Evolutionary conservation across 352 stramenopile species (phyloP).

Genomic region (Poterioochromonas sp.): DNA sequence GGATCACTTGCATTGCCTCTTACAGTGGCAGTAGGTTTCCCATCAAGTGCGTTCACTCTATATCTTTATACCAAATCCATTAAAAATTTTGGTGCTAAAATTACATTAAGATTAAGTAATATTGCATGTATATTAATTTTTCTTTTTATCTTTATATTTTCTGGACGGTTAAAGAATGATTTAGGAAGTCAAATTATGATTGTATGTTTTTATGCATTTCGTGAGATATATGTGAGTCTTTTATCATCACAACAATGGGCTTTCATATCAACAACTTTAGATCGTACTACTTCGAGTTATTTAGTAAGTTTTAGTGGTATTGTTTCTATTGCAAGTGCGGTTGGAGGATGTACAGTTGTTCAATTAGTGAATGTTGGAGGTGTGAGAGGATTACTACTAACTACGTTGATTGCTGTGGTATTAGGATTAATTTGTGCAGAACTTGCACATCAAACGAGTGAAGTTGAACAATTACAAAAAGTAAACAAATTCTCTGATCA

Average conservation of each 20-base stretch:
- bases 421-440: not conserved
- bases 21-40: not conserved
- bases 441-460: not conserved
- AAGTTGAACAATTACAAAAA: not conserved
- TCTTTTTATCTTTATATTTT: not conserved
- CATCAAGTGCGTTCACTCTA: not conserved
- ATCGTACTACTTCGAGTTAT: constrained; percentile 22
- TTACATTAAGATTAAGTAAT: not conserved
- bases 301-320: constrained; percentile 16
- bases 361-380: not conserved
- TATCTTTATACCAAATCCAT: constrained; percentile 21
- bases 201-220: constrained; percentile 3
- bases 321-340: constrained; percentile 13
- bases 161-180: not conserved
- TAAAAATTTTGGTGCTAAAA: not conserved
- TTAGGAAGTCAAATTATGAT: not conserved
- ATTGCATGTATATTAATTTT: not conserved
- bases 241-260: constrained; percentile 17
- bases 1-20: not conserved
- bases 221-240: constrained; percentile 19
- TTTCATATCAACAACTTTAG: constrained; percentile 12
- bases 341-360: not conserved
- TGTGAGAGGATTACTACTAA: constrained; percentile 1
- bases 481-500: not conserved
- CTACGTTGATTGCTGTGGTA: not conserved